Base-by-base conservation (phyloP, 2,329 filamentous ascomycete genomes). In the Davidsoniella neocaledoniae region DNA sequence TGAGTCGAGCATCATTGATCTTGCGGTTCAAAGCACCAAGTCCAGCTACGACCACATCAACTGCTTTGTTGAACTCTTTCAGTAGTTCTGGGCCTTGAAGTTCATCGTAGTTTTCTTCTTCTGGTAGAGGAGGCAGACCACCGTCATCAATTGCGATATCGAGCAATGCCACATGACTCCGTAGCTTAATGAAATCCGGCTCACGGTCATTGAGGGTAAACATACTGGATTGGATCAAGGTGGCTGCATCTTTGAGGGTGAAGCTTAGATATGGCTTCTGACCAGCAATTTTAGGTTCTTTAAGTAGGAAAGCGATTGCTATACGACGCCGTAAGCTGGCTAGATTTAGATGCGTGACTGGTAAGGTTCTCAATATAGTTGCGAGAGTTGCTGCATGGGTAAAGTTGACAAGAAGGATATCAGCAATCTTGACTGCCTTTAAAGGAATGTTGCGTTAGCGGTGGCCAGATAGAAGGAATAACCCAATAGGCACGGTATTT, bases 1-100 rank as follows among this genome's bases (percentile, higher is more conserved):
- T 77, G 42, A 85, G 81, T 39, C 84, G 85, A 1, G 79, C 73
- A 58, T 87, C 84, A 52, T 80, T 73, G 58, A 94, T 93, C 38
- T 72, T 72, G 51, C 68, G 67, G 63, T 70, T 71, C 29, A 79
- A 65, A 14, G 64, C 61, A 54, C 79, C 76, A 47, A 93, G 67
- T 33, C 67, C 68, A 16, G 65, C 63, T 1, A 76, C 70, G 4
- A 94, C 68, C 19, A 65, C 67, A 62, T 94, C 87, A 33, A 94
- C 68, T 9, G 78, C 69, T 5, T 66, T 62, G 59, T 95, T 85
- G 67, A 90, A 94, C 2, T 65, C 54, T 43, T 56, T 62, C 61
- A 57, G 44, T 5, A 39, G n/a, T n/a, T 38, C 29, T 16, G 37
- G 40, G 17, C 40, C 19, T 61, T 59, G 43, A 58, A 59, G 38